These are phyloP conservation scores for Quercus robur DNA, from an alignment of 306 rosid genomes.

Conservation along the genomic window DNA sequence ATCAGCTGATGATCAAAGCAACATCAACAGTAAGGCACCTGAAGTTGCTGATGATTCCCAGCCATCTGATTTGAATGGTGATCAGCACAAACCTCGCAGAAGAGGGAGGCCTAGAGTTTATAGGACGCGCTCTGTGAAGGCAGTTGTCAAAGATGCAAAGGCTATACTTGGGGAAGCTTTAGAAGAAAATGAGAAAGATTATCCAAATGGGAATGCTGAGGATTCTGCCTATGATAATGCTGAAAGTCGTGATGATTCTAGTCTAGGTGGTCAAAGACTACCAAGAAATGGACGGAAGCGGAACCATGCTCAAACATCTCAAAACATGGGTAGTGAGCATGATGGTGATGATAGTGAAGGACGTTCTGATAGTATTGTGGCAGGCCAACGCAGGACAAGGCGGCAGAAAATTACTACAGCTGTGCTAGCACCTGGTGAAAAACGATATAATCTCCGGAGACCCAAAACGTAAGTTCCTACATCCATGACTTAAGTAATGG, in stretches of 20 bases:
- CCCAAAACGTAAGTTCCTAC: constrained; percentile 47
- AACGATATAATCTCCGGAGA: constrained; percentile 81
- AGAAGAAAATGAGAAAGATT: constrained; percentile 43
- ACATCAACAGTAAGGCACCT: constrained; percentile 52
- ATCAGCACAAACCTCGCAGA: constrained; percentile 35
- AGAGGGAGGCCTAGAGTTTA: constrained; percentile 46
- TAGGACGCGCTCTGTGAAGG: constrained; percentile 58
- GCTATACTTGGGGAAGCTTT: constrained; percentile 59
- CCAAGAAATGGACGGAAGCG: constrained; percentile 54
- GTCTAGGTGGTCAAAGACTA: constrained; percentile 33
- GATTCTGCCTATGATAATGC: constrained; percentile 52
- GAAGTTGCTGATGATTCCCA: constrained; percentile 48
- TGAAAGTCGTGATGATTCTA: constrained; percentile 48
- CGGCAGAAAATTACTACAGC: constrained; percentile 52
- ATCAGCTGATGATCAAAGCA: constrained; percentile 60
- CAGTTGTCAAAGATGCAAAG: constrained; percentile 74
- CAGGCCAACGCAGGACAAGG: constrained; percentile 57
- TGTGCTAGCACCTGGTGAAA: constrained; percentile 48
- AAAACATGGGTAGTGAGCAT: constrained; percentile 44
- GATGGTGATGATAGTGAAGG: constrained; percentile 65
- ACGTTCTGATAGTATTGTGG: constrained; percentile 53
- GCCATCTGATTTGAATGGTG: constrained; percentile 48
- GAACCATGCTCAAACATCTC: constrained; percentile 60
- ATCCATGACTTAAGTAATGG: not conserved
- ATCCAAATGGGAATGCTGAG: constrained; percentile 69